Evolutionary conservation across 2,329 filamentous ascomycete genomes (phyloP).

Genomic region (Hypoxylon sp.): DNA sequence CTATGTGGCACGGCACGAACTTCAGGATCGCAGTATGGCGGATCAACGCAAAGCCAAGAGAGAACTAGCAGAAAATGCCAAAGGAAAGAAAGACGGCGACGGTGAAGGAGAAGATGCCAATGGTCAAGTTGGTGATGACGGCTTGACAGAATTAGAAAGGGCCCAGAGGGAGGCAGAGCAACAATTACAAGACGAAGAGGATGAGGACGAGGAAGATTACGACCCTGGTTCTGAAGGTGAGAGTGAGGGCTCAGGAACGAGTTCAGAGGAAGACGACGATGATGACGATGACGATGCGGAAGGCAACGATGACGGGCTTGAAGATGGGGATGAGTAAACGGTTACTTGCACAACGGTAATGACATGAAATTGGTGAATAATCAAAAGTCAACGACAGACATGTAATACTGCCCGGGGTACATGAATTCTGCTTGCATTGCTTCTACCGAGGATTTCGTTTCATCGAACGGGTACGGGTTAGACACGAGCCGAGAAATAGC

Average conservation of each 20-base stretch:
- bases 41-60: slow-evolving; percentile 76
- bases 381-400: not conserved
- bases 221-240: slow-evolving; percentile 74
- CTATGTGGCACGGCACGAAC: slow-evolving; percentile 73
- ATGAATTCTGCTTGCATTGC: not conserved
- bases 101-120: slow-evolving; percentile 60
- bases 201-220: slow-evolving; percentile 77
- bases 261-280: slow-evolving; percentile 67
- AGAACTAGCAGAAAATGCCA: slow-evolving; percentile 72
- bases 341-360: not conserved
- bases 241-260: slow-evolving; percentile 69
- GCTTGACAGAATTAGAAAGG: slow-evolving; percentile 66
- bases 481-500: slow-evolving; percentile 2
- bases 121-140: slow-evolving; percentile 62
- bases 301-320: slow-evolving; percentile 59
- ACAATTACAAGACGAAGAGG: slow-evolving; percentile 71
- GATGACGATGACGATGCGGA: slow-evolving; percentile 67
- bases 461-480: slow-evolving; percentile 2
- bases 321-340: slow-evolving; percentile 45
- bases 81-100: slow-evolving; percentile 62
- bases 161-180: slow-evolving; percentile 68
- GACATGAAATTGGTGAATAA: not conserved
- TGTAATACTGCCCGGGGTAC: slow-evolving; percentile 18
- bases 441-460: slow-evolving; percentile 6
- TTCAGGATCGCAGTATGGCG: slow-evolving; percentile 78